phyloP scores from a whole-genome alignment of 164 flowering plant genomes.

The Stephania cephalantha region DNA sequence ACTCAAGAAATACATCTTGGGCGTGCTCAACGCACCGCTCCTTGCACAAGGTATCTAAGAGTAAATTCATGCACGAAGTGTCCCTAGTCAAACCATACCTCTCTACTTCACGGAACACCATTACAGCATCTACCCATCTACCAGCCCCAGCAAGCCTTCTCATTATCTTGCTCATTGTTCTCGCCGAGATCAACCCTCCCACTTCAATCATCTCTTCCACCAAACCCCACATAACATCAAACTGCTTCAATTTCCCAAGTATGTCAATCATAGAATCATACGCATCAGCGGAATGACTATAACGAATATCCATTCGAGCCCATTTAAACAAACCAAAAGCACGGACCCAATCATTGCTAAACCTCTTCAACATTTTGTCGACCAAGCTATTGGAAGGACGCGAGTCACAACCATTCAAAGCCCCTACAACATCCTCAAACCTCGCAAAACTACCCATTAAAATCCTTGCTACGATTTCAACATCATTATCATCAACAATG shows the following conservation, averaged over 20 bases:
- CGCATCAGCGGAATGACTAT: slow-evolving; percentile 25
- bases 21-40: slow-evolving; percentile 46
- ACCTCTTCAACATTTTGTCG: slow-evolving; percentile 42
- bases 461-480: slow-evolving; percentile 32
- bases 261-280: slow-evolving; percentile 52
- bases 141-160: slow-evolving; percentile 48
- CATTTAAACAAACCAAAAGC: slow-evolving; percentile 60
- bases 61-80: slow-evolving; percentile 33
- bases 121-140: slow-evolving; percentile 37
- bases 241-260: slow-evolving; percentile 50
- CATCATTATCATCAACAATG: slow-evolving; percentile 19
- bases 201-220: slow-evolving; percentile 41
- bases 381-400: slow-evolving; percentile 28
- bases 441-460: slow-evolving; percentile 25
- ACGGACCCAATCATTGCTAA: slow-evolving; percentile 46
- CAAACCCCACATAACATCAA: slow-evolving; percentile 49
- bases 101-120: slow-evolving; percentile 37
- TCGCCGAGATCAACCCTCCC: slow-evolving; percentile 35
- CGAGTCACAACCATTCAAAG: slow-evolving; percentile 28
- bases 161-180: slow-evolving; percentile 47
- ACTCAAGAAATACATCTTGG: slow-evolving; percentile 34
- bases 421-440: slow-evolving; percentile 31
- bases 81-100: slow-evolving; percentile 42
- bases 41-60: slow-evolving; percentile 55
- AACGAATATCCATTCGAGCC: slow-evolving; percentile 41